A percentile compares a stretch with the other conserved stretches of the same genome.
These are phyloP conservation scores for Candida suzukii DNA, from an alignment of 805 yeast genomes.

Conservation along the genomic window DNA sequence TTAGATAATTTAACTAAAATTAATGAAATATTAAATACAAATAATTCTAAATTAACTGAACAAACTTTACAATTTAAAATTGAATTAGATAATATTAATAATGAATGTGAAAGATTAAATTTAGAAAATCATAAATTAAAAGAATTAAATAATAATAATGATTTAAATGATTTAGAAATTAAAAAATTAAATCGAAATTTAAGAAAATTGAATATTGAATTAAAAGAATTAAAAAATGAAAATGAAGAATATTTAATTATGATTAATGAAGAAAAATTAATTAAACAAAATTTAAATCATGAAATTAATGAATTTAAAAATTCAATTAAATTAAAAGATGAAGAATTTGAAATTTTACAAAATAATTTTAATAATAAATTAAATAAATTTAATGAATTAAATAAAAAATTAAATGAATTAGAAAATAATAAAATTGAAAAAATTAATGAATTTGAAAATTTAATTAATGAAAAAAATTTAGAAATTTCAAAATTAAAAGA, in stretches of 20 bases:
- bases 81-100: conserved; percentile 39
- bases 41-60: no score
- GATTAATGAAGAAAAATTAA: conserved; percentile 33
- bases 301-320: conserved; percentile 30
- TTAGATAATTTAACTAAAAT: no score
- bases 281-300: conserved; percentile 38
- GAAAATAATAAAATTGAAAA: neutral
- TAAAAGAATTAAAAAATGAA: conserved; percentile 27
- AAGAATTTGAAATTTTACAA: no score
- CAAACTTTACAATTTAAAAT: no score
- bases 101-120: conserved; percentile 47
- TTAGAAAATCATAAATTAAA: conserved; percentile 28
- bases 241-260: conserved; percentile 28
- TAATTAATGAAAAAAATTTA: no score
- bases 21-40: no score
- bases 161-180: conserved; percentile 30
- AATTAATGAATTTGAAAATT: conserved; percentile 11
- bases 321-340: conserved; percentile 12
- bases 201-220: conserved; percentile 32
- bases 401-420: conserved; percentile 8
- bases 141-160: conserved; percentile 29
- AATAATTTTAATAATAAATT: no score
- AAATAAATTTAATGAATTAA: no score
- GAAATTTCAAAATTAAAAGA: conserved; percentile 7
- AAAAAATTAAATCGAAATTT: conserved; percentile 33